A percentile compares a stretch with the other conserved stretches of the same genome.
These are phyloP conservation scores for Apiospora hydei DNA, from an alignment of 2,329 filamentous ascomycete species.

Conservation along the genomic window DNA sequence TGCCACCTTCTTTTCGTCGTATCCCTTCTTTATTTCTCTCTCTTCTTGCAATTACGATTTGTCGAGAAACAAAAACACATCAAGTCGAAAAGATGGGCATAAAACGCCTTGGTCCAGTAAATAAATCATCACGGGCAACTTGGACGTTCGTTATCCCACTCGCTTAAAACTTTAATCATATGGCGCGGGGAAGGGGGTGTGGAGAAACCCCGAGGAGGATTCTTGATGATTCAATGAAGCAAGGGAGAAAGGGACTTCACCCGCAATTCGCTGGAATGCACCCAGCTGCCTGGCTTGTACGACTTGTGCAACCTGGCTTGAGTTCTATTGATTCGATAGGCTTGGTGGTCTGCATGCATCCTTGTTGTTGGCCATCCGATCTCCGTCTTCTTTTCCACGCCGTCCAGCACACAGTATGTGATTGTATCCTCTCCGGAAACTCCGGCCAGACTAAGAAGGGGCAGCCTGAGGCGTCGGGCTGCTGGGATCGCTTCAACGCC, in stretches of 20 bases:
- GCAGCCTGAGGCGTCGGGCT: neutral
- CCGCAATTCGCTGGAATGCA: neutral
- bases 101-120: neutral
- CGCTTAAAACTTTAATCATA: neutral
- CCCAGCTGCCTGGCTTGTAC: neutral
- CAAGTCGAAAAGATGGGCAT: too few species aligned
- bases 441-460: neutral
- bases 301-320: neutral
- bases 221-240: neutral
- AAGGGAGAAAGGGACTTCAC: neutral
- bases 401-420: neutral
- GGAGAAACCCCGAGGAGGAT: neutral
- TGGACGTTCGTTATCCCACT: neutral
- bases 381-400: neutral
- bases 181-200: conserved; percentile 4
- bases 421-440: neutral
- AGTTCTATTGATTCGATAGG: neutral
- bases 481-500: neutral
- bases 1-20: neutral
- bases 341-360: neutral
- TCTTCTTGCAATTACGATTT: neutral
- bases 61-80: neutral
- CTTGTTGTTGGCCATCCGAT: neutral
- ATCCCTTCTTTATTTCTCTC: neutral
- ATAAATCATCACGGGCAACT: neutral